Conservation (phyloP, 1,139 yeast genomes). For the Magnusiomyces ingens region DNA sequence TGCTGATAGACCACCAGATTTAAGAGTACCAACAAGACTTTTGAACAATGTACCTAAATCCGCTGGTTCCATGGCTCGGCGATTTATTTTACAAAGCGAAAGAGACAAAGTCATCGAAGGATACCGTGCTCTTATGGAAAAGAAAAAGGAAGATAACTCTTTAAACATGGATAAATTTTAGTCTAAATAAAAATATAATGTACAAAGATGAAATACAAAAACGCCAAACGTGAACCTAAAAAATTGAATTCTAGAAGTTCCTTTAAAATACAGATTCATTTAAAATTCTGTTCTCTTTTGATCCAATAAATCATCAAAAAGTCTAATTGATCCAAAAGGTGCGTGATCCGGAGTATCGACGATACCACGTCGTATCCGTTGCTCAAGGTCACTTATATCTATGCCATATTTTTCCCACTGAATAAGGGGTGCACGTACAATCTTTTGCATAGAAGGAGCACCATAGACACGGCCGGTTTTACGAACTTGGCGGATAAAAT, state of each 20-base stretch:
- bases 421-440: conserved; percentile 8
- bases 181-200: too few species aligned
- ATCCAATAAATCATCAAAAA: conserved; percentile 43
- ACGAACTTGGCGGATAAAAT: conserved; percentile 21
- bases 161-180: too few species aligned
- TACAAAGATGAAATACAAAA: too few species aligned
- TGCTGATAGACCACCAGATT: conserved; percentile 37
- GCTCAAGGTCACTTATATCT: conserved; percentile 6
- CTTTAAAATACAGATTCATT: too few species aligned
- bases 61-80: conserved; percentile 36
- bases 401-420: conserved; percentile 10
- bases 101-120: conserved; percentile 32
- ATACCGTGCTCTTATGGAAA: conserved; percentile 29
- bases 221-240: too few species aligned
- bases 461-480: conserved; percentile 19
- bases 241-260: too few species aligned
- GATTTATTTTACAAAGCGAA: conserved; percentile 35
- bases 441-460: conserved; percentile 19
- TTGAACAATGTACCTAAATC: conserved; percentile 35
- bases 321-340: background rate
- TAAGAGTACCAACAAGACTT: conserved; percentile 29
- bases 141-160: conserved; percentile 16
- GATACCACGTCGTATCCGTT: conserved; percentile 5
- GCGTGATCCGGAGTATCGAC: conserved; percentile 3
- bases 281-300: conserved; percentile 39